A percentile compares a stretch with the other conserved stretches of the same genome.
These are phyloP conservation scores for Pezicula radicicola DNA, from an alignment of 2,329 filamentous ascomycete species.

Conservation along the genomic window DNA sequence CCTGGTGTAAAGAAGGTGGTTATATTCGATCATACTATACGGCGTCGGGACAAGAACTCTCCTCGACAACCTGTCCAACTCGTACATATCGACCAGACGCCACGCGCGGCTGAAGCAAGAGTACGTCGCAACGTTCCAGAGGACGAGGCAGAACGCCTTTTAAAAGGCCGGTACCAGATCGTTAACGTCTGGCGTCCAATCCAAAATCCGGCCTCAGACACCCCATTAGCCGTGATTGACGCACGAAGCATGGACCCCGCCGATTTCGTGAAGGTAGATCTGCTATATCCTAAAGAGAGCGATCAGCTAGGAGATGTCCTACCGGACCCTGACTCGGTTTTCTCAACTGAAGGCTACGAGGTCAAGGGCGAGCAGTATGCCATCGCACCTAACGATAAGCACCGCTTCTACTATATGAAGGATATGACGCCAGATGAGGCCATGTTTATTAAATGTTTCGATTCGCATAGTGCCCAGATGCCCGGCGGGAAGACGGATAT, in stretches of 20 bases:
- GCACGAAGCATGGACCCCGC: constrained; percentile 50
- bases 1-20: constrained; percentile 63
- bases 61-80: constrained; percentile 63
- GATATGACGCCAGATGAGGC: constrained; percentile 72
- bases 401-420: constrained; percentile 64
- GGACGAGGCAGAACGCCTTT: constrained; percentile 60
- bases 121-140: constrained; percentile 60
- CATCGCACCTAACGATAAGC: constrained; percentile 52
- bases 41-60: constrained; percentile 54
- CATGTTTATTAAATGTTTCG: constrained; percentile 76
- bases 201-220: constrained; percentile 52
- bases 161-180: constrained; percentile 69
- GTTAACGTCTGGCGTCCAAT: constrained; percentile 73
- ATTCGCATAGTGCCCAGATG: constrained; percentile 50
- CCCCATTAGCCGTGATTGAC: constrained; percentile 57
- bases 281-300: constrained; percentile 64
- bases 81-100: constrained; percentile 81
- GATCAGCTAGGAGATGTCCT: constrained; percentile 57
- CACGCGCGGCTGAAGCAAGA: constrained; percentile 60
- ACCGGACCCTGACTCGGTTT: constrained; percentile 41
- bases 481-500: constrained; percentile 33
- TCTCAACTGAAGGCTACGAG: constrained; percentile 58
- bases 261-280: constrained; percentile 70
- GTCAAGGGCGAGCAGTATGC: constrained; percentile 60
- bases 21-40: constrained; percentile 84